Conservation (phyloP, 208 protist genomes). For the Wallacemonas sp. region DNA sequence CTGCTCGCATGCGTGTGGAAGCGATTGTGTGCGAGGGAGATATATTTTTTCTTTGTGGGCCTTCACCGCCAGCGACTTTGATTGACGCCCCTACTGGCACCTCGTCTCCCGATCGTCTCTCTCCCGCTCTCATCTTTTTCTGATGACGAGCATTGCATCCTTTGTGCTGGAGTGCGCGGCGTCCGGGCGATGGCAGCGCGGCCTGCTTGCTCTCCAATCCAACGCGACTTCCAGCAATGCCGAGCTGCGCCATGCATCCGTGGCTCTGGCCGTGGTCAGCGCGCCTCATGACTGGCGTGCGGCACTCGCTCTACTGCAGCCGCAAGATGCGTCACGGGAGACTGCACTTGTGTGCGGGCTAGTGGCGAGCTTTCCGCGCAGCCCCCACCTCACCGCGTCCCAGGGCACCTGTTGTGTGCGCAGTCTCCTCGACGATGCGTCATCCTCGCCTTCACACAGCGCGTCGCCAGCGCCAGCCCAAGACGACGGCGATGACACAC, state of each 20-base stretch:
- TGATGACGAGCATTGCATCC: constrained; percentile 55
- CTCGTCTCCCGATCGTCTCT: constrained; percentile 4
- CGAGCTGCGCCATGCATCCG: constrained; percentile 25
- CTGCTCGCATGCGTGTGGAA: too few relatives aligned
- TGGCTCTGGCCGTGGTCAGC: constrained; percentile 39
- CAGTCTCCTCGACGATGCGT: not conserved
- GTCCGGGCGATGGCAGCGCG: constrained; percentile 64
- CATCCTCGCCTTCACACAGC: not conserved
- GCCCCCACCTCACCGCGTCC: constrained; percentile 5
- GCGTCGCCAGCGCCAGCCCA: not conserved
- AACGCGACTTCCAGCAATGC: constrained; percentile 17
- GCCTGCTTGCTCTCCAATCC: constrained; percentile 55
- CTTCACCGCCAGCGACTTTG: not conserved
- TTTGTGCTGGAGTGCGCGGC: constrained; percentile 68
- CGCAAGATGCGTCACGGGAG: constrained; percentile 10
- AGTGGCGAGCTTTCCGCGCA: constrained; percentile 22
- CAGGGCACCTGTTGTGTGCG: not conserved
- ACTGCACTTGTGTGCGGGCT: constrained; percentile 17
- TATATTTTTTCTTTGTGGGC: constrained; percentile 9
- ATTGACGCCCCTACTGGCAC: too few relatives aligned
- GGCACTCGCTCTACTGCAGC: constrained; percentile 35
- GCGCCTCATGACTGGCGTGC: constrained; percentile 42
- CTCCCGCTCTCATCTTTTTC: constrained; percentile 4
- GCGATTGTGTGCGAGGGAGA: too few relatives aligned
- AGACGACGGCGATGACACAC: too few relatives aligned